A percentile compares a stretch with the other conserved stretches of the same genome.
Evolutionary conservation across 2,329 filamentous ascomycete genomes (phyloP).

Genomic region (Teratosphaeria viscida): DNA sequence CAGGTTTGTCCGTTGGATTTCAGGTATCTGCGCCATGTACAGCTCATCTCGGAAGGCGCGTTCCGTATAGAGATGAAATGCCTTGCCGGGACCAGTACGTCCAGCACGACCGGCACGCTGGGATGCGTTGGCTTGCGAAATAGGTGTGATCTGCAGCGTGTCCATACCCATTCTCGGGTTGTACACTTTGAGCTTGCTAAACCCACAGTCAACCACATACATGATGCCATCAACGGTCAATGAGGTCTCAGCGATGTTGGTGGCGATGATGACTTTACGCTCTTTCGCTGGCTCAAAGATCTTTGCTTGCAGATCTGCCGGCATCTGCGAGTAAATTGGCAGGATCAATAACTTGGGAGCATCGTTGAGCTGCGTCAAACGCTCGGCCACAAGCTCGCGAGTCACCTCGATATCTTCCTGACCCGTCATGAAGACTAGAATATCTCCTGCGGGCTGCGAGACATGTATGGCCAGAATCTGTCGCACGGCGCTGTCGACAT

Average conservation of each 20-base stretch:
- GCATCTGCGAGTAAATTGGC: constrained; percentile 99
- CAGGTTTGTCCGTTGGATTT: constrained; percentile 93
- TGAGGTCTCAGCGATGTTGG: constrained; percentile 96
- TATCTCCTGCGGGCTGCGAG: constrained; percentile 84
- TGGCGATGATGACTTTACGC: constrained; percentile 94
- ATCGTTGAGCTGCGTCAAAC: constrained; percentile 80
- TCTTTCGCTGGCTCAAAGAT: constrained; percentile 93
- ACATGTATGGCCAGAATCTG: constrained; percentile 94
- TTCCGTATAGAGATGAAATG: constrained; percentile 88
- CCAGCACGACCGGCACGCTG: constrained; percentile 91
- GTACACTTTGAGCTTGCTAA: constrained; percentile 96
- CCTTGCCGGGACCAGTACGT: constrained; percentile 88
- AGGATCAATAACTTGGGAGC: constrained; percentile 89
- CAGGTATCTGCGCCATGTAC: constrained; percentile 92
- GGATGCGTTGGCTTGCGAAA: constrained; percentile 90
- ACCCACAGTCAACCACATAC: constrained; percentile 95
- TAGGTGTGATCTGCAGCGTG: constrained; percentile 91
- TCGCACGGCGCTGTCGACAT: constrained; percentile 93
- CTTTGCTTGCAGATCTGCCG: constrained; percentile 90
- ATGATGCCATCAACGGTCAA: constrained; percentile 98
- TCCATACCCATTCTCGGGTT: constrained; percentile 99
- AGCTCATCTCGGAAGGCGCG: constrained; percentile 91
- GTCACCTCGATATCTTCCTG: constrained; percentile 98
- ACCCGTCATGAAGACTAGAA: constrained; percentile 97
- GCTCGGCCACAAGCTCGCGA: constrained; percentile 82